A percentile compares a stretch with the other conserved stretches of the same genome.
phyloP scores from a whole-genome alignment of 2,329 filamentous ascomycete genomes.

The Arthroderma sp. region DNA sequence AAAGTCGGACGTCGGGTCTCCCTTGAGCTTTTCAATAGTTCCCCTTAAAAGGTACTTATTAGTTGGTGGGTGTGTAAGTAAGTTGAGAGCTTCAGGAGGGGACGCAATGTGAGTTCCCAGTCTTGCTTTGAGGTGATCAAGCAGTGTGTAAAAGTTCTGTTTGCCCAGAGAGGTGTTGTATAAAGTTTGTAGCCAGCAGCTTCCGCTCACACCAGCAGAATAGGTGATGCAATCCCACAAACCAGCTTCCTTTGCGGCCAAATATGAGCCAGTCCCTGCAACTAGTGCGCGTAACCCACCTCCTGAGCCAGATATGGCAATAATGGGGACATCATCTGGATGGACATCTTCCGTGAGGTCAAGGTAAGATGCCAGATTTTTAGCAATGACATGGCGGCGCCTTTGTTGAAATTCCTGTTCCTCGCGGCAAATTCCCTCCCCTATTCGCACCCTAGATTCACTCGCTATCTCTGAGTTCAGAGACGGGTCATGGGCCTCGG shows the following conservation, averaged over 20 bases:
- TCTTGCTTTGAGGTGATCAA: slow-evolving; percentile 76
- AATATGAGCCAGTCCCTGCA: slow-evolving; percentile 74
- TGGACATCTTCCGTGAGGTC: slow-evolving; percentile 67
- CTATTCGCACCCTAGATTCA: slow-evolving; percentile 70
- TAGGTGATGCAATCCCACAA: slow-evolving; percentile 92
- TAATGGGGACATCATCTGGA: slow-evolving; percentile 80
- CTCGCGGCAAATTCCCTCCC: slow-evolving; percentile 65
- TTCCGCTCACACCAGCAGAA: slow-evolving; percentile 87
- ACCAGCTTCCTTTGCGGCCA: slow-evolving; percentile 72
- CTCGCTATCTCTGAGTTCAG: slow-evolving; percentile 78
- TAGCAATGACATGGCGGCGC: slow-evolving; percentile 54
- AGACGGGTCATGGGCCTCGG: slow-evolving; percentile 69
- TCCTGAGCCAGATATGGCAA: slow-evolving; percentile 88
- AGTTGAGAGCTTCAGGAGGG: slow-evolving; percentile 66
- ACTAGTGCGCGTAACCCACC: slow-evolving; percentile 83
- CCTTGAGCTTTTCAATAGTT: slow-evolving; percentile 80
- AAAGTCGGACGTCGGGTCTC: slow-evolving; percentile 65
- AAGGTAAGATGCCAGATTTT: slow-evolving; percentile 71
- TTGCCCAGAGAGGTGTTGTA: slow-evolving; percentile 69
- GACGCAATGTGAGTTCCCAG: slow-evolving; percentile 85
- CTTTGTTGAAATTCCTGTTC: slow-evolving; percentile 62
- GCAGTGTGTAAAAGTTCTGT: slow-evolving; percentile 53
- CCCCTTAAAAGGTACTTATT: slow-evolving; percentile 84
- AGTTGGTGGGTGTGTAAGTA: slow-evolving; percentile 77
- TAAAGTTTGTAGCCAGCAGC: slow-evolving; percentile 85